phyloP scores from a whole-genome alignment of 1,139 yeast species.

The Pichia norvegensis region DNA sequence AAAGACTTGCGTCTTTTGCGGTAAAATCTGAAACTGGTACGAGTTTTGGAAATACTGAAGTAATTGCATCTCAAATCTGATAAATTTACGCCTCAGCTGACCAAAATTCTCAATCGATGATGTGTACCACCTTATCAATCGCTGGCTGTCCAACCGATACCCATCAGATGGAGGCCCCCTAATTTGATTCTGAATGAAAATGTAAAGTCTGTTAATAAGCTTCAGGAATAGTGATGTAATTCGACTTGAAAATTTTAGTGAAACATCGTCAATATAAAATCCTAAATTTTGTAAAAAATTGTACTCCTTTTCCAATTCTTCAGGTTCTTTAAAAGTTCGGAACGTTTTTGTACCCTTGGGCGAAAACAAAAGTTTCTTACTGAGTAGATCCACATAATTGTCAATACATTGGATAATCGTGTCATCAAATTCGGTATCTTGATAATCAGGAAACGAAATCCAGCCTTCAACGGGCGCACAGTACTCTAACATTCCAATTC shows the following conservation, averaged over 20 bases:
- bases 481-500: slow-evolving; percentile 58
- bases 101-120: slow-evolving; percentile 80
- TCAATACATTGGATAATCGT: slow-evolving; percentile 68
- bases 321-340: slow-evolving; percentile 87
- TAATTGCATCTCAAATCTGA: slow-evolving; percentile 60
- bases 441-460: slow-evolving; percentile 54
- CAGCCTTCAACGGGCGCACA: slow-evolving; percentile 70
- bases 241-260: slow-evolving; percentile 73
- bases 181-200: slow-evolving; percentile 67
- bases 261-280: slow-evolving; percentile 71
- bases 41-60: slow-evolving; percentile 73
- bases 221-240: slow-evolving; percentile 59
- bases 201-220: slow-evolving; percentile 59
- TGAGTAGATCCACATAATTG: slow-evolving; percentile 62
- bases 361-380: slow-evolving; percentile 71
- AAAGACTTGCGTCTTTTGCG: slow-evolving; percentile 45
- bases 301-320: slow-evolving; percentile 77
- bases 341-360: slow-evolving; percentile 54
- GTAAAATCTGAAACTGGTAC: slow-evolving; percentile 57
- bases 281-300: slow-evolving; percentile 69
- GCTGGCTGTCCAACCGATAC: slow-evolving; percentile 38
- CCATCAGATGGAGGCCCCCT: slow-evolving; percentile 50
- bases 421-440: slow-evolving; percentile 64
- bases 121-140: slow-evolving; percentile 73
- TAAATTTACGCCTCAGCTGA: slow-evolving; percentile 73